Base-by-base conservation (phyloP, 257 asterid genomes). In the Solanum phureja region DNA sequence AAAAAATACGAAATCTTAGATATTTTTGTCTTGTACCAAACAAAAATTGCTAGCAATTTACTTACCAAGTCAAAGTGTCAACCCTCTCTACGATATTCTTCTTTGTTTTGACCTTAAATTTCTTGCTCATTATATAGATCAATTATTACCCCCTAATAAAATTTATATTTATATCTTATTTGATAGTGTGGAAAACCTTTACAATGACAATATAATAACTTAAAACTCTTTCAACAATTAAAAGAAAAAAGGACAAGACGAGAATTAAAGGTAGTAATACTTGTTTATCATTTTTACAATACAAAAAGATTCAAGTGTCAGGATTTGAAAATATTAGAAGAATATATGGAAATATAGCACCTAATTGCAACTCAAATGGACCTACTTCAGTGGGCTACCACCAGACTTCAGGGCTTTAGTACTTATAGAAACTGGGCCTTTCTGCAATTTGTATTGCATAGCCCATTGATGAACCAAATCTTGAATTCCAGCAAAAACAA, bases 401-500 rank as follows among this genome's bases (percentile, higher is more conserved):
- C 38, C 87, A 72, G 87, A 62, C 27, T 60, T 87, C 42, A 73
- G 90, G 69, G 79, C 90, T 75, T 93, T 86, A 77, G 90, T 71
- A 56, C 83, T 88, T 33, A 90, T 72, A 89, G 90, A 86, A 18
- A 91, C 90, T 35, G 89, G 89, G 66, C 88, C 89, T 12, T 75
- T 91, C 4, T 89, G 88, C 58, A 93, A 4, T 88, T 88, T 93
- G 27, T 83, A 66, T 46, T 92, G 92, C 13, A 84, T 46, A 33
- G 98, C 88, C 83, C 89, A 46, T 62, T 92, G 94, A 73, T 93
- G 98, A 72, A 96, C 92, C 8, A 86, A 87, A 33, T 94, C 95
- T 76, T 95, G 98, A 89, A 96, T 91, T 38, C 93, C 93, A 27
- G 92, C 92, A 88, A 95, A 95, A 46, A 94, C 94, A 66, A 93